phyloP scores from a whole-genome alignment of 1,139 yeast species.

The Kluyveromyces marxianus region DNA sequence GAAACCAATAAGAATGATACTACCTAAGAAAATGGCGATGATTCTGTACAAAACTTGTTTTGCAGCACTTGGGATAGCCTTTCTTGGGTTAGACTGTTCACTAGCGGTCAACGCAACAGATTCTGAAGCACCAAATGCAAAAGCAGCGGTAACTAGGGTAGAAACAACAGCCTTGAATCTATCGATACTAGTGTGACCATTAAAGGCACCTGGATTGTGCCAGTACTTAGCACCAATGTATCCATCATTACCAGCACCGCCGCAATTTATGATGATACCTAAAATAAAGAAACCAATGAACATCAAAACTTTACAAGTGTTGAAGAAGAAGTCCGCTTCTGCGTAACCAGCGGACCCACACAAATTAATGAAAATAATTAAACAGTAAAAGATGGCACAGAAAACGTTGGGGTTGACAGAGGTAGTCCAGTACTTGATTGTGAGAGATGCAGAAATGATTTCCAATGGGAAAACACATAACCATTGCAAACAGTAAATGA shows the following conservation, averaged over 20 bases:
- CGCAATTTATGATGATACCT: slow-evolving; percentile 54
- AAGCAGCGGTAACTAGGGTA: slow-evolving; percentile 79
- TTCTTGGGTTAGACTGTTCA: slow-evolving; percentile 75
- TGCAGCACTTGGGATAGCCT: slow-evolving; percentile 63
- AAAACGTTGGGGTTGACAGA: slow-evolving; percentile 59
- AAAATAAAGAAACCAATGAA: slow-evolving; percentile 58
- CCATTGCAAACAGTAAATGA: slow-evolving; percentile 83
- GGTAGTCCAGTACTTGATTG: slow-evolving; percentile 43
- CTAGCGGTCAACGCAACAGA: slow-evolving; percentile 84
- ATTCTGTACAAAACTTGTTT: slow-evolving; percentile 76
- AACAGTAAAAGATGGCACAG: slow-evolving; percentile 54
- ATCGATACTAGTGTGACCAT: slow-evolving; percentile 26
- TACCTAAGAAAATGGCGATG: slow-evolving; percentile 50
- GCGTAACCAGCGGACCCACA: slow-evolving; percentile 72
- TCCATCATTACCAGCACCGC: slow-evolving; percentile 59
- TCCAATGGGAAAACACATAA: slow-evolving; percentile 68
- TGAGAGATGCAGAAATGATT: slow-evolving; percentile 68
- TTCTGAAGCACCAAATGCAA: slow-evolving; percentile 81
- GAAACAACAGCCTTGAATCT: slow-evolving; percentile 74
- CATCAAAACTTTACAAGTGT: slow-evolving; percentile 53
- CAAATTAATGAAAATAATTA: slow-evolving; percentile 50
- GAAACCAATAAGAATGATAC: slow-evolving; percentile 56
- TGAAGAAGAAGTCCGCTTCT: slow-evolving; percentile 61
- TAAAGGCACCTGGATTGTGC: slow-evolving; percentile 53
- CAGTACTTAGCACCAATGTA: slow-evolving; percentile 59